phyloP scores from a whole-genome alignment of 2,329 filamentous ascomycete species.

The Tolypocladium pustulatum region DNA sequence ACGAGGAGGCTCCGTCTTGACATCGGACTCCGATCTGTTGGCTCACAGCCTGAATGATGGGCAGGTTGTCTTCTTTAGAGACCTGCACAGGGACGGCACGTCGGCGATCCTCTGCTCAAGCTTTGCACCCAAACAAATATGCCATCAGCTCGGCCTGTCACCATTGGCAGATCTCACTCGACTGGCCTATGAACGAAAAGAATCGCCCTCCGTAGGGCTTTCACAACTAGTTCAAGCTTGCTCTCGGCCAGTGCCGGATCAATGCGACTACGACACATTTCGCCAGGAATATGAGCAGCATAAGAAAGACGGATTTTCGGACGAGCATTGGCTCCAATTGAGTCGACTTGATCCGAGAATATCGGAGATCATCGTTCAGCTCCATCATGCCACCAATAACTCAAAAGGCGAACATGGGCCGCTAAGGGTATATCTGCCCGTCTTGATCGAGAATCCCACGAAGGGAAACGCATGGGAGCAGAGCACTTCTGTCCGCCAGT shows the following conservation, averaged over 20 bases:
- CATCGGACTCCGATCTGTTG: conserved; percentile 80
- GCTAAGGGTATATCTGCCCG: conserved; percentile 51
- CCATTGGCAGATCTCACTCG: conserved; percentile 15
- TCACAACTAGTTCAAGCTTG: conserved; percentile 19
- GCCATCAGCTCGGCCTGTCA: conserved; percentile 29
- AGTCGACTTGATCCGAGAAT: conserved; percentile 24
- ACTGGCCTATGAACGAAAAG: conserved; percentile 24
- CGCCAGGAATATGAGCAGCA: conserved; percentile 19
- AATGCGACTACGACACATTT: conserved; percentile 16
- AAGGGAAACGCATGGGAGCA: conserved; percentile 47
- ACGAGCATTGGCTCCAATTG: conserved; percentile 7
- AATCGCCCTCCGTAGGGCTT: conserved; percentile 16
- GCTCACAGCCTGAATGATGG: conserved; percentile 61
- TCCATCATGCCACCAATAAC: conserved; percentile 5
- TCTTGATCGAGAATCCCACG: conserved; percentile 47
- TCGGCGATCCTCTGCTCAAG: conserved; percentile 12
- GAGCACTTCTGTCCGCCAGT: conserved; percentile 35
- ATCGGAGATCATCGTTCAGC: conserved; percentile 26
- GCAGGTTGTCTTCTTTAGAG: conserved; percentile 57
- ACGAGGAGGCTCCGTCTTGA: conserved; percentile 51
- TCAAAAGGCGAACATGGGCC: conserved; percentile 6
- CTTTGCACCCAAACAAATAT: conserved; percentile 26
- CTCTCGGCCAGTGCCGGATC: conserved; percentile 8
- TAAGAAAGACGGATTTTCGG: conserved; percentile 2
- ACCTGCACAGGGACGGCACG: conserved; percentile 35